Evolutionary conservation across 306 rosid species (phyloP).

Genomic region (Cucumis sativus): Cucumber_9930_V3 NC_026659.2:6751001-6751500

Average conservation of each 20-base stretch:
- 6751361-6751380: too few species aligned
- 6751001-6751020: neutral
- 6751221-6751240: neutral
- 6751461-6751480: too few species aligned
- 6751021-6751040: neutral
- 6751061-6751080: neutral
- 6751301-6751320: too few species aligned
- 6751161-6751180: neutral
- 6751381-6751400: too few species aligned
- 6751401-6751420: too few species aligned
- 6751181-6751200: neutral
- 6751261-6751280: neutral
- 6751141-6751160: neutral
- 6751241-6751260: neutral
- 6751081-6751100: neutral
- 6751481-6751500: too few species aligned
- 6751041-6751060: neutral
- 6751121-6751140: neutral
- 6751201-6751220: neutral
- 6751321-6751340: too few species aligned
- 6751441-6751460: too few species aligned
- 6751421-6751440: too few species aligned
- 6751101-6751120: neutral
- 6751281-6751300: neutral
- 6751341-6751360: too few species aligned